These are phyloP conservation scores for Suillus subaureus DNA, from an alignment of 768 basidiomycete genomes.

Conservation along the genomic window DNA sequence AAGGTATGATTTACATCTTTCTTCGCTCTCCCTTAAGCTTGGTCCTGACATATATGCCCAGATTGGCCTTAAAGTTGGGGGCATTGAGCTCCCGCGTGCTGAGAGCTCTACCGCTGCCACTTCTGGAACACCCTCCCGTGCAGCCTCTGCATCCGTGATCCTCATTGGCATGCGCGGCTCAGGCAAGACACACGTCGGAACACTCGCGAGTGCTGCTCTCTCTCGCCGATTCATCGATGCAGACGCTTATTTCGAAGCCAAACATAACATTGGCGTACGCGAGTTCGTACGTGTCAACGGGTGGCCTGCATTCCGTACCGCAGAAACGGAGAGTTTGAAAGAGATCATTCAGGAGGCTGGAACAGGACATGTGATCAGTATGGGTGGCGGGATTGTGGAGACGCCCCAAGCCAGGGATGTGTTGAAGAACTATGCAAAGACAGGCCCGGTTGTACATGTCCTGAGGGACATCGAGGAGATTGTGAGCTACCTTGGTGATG, in stretches of 20 bases:
- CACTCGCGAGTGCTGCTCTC: constrained; percentile 71
- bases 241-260: constrained; percentile 73
- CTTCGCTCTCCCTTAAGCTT: not conserved
- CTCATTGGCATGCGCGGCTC: constrained; percentile 97
- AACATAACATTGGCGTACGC: constrained; percentile 62
- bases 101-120: constrained; percentile 41
- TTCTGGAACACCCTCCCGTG: constrained; percentile 35
- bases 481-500: constrained; percentile 74
- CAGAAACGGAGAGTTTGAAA: constrained; percentile 70
- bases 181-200: constrained; percentile 89
- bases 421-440: constrained; percentile 63
- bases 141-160: constrained; percentile 61
- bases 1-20: constrained; percentile 56
- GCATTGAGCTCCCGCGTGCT: constrained; percentile 66
- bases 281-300: constrained; percentile 81
- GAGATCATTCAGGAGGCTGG: constrained; percentile 62
- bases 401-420: constrained; percentile 72
- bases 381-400: constrained; percentile 96
- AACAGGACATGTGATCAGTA: constrained; percentile 74
- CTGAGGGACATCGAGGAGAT: constrained; percentile 81
- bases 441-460: constrained; percentile 78
- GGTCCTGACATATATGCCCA: constrained; percentile 30
- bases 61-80: constrained; percentile 89
- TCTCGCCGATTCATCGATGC: constrained; percentile 83
- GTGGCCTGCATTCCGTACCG: constrained; percentile 88